These are phyloP conservation scores for Gryganskiella cystojenkinii DNA, from an alignment of 192 early-diverging fungal genomes.

Conservation along the genomic window DNA sequence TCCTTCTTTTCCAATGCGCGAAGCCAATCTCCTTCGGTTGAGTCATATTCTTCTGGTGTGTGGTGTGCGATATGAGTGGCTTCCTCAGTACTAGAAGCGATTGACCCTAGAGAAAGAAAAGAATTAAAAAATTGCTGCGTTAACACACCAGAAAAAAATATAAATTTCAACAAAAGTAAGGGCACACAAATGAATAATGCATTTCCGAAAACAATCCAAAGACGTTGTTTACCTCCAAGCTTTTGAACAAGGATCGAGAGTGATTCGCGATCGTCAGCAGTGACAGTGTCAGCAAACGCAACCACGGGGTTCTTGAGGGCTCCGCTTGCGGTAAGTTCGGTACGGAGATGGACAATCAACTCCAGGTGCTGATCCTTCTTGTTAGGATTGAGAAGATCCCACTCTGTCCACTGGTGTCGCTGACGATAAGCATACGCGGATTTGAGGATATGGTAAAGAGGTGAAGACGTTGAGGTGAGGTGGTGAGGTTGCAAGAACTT, in stretches of 20 bases:
- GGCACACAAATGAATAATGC: too few relatives aligned
- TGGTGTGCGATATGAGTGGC: slow-evolving; percentile 63
- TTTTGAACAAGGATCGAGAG: slow-evolving; percentile 31
- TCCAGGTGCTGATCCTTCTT: slow-evolving; percentile 44
- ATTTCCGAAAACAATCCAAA: neutral
- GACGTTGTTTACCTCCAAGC: slow-evolving; percentile 55
- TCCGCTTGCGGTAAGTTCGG: slow-evolving; percentile 24
- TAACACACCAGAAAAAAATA: too few relatives aligned
- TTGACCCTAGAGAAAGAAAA: slow-evolving; percentile 29
- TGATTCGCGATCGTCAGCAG: slow-evolving; percentile 30
- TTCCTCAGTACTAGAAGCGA: slow-evolving; percentile 23
- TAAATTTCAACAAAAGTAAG: too few relatives aligned
- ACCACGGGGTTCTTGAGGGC: slow-evolving; percentile 54
- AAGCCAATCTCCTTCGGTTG: slow-evolving; percentile 61
- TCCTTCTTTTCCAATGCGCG: slow-evolving; percentile 67
- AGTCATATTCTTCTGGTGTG: slow-evolving; percentile 18
- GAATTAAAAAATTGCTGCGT: too few relatives aligned
- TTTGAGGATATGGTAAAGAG: slow-evolving; percentile 57
- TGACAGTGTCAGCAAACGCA: slow-evolving; percentile 51
- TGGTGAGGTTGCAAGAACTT: slow-evolving; percentile 56
- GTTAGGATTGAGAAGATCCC: slow-evolving; percentile 53
- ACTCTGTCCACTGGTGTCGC: slow-evolving; percentile 49
- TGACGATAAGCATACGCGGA: slow-evolving; percentile 59
- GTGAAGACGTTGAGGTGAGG: slow-evolving; percentile 17
- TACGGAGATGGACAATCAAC: slow-evolving; percentile 53